These are phyloP conservation scores for Bruguiera parviflora DNA, from an alignment of 345 rosid genomes.

Conservation along the genomic window DNA sequence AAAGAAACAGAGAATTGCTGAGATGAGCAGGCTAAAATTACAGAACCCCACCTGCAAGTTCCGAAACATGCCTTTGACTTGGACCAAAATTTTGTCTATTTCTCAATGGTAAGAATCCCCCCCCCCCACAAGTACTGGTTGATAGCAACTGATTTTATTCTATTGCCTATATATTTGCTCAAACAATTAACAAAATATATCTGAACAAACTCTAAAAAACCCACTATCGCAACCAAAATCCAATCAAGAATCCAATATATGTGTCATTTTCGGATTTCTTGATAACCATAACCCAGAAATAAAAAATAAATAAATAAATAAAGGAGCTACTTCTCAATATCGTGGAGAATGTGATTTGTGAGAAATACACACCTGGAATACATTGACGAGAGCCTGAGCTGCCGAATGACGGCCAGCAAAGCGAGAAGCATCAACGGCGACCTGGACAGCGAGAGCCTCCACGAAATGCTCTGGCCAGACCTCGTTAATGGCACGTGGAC, in stretches of 20 bases:
- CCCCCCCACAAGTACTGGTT: neutral
- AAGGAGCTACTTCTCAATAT: neutral
- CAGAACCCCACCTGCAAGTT: constrained; percentile 10
- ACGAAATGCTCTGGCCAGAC: constrained; percentile 92
- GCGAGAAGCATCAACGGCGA: constrained; percentile 59
- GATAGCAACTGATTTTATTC: constrained; percentile 1
- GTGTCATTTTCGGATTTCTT: neutral
- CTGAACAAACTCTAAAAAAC: neutral
- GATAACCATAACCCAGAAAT: neutral
- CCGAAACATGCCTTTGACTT: constrained; percentile 25
- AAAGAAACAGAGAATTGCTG: neutral
- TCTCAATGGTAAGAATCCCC: neutral
- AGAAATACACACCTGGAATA: constrained; percentile 55
- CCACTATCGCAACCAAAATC: constrained; percentile 1
- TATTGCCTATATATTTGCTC: constrained; percentile 4
- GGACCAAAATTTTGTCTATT: constrained; percentile 46
- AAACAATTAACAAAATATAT: constrained; percentile 3
- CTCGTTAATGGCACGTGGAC: constrained; percentile 52
- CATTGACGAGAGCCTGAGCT: constrained; percentile 65
- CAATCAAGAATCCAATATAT: neutral
- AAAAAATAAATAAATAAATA: too few species aligned
- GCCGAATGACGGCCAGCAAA: constrained; percentile 61
- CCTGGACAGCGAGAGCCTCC: constrained; percentile 76
- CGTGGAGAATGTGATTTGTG: neutral
- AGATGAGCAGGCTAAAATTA: neutral